Evolutionary conservation across 805 yeast species (phyloP), one percentile per base, ranked within the genome.

Genomic region (Ogataea chonburiensis): DNA sequence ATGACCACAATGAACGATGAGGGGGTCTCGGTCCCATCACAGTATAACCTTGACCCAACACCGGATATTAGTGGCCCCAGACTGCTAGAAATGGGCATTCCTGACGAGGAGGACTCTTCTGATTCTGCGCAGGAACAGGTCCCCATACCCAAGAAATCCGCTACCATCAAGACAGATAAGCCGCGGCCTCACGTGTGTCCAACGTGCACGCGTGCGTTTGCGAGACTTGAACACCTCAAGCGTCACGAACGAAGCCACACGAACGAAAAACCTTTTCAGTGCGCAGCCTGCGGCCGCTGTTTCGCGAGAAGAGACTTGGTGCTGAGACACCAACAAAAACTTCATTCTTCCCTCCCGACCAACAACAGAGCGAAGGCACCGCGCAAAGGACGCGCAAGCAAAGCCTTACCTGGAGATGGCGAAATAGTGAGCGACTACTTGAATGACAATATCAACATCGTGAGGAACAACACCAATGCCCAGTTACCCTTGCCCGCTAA

Each of bases 171-270:
- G 60, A 86, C 96, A 0, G 94, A 87, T 54, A 88, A 88, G 57
- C 98, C 98, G 10, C 70, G 98, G 40, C 98, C 98, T 1, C 95
- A 86, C 55, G 72, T 86, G 8, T 93, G 98, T 59, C 62, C 82
- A 3, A 82, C 86, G 4, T 93, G 98, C 58, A 86, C 97, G 1
- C 71, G 98, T 42, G 95, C 95, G 3, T 93, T 93, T 72, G 98
- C 97, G 2, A 73, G 98, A 37, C 70, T 86, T 31, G 98, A 91
- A 61, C 98, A 91, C 62, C 70, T 93, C 54, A 88, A 86, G 60
- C 79, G 98, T 40, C 98, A 91, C 56, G 94, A 88, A 52, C 68
- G 97, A 25, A 81, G 94, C 0, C 98, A 91, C 59, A 91, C 98
- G 7, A 86, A 89, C 58, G 97, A 89, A 61, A 88, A 88, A 58